These are phyloP conservation scores for Umbelopsis sp. DNA, from an alignment of 192 early-diverging fungal genomes.

Conservation along the genomic window DNA sequence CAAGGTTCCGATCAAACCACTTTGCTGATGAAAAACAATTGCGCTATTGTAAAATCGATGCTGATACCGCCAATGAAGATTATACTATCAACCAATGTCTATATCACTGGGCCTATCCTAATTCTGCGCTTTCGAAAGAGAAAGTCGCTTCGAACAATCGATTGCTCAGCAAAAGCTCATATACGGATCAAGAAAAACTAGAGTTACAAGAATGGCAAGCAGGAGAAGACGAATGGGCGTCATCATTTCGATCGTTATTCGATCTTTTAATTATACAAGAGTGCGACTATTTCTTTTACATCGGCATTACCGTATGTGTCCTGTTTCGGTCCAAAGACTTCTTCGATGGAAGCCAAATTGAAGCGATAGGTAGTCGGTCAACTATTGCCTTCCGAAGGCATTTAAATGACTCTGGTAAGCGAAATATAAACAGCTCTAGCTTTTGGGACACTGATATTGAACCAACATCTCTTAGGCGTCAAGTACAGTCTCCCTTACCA, in stretches of 20 bases:
- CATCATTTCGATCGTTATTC: not conserved
- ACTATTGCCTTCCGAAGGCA: not conserved
- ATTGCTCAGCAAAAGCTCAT: slow-evolving; percentile 1
- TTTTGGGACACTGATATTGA: not conserved
- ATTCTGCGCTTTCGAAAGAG: not conserved
- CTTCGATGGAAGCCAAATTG: not conserved
- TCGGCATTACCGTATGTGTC: not conserved
- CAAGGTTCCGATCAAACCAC: not conserved
- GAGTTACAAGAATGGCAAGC: not conserved
- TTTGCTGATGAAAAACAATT: not conserved
- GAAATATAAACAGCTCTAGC: not conserved
- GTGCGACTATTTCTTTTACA: slow-evolving; percentile 9
- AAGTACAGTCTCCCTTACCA: not conserved
- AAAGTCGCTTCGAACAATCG: not conserved
- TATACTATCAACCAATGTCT: not conserved
- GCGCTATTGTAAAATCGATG: not conserved
- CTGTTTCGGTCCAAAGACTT: not conserved
- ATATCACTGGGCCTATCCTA: slow-evolving; percentile 1
- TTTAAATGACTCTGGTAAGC: not conserved
- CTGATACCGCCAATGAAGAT: not conserved
- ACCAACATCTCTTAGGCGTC: not conserved
- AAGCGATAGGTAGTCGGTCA: not conserved
- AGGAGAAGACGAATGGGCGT: not conserved
- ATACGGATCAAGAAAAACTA: not conserved
- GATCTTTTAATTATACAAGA: not conserved